Evolutionary conservation across 352 stramenopile species (phyloP).

Genomic region (Pythium pyrilobum): DNA sequence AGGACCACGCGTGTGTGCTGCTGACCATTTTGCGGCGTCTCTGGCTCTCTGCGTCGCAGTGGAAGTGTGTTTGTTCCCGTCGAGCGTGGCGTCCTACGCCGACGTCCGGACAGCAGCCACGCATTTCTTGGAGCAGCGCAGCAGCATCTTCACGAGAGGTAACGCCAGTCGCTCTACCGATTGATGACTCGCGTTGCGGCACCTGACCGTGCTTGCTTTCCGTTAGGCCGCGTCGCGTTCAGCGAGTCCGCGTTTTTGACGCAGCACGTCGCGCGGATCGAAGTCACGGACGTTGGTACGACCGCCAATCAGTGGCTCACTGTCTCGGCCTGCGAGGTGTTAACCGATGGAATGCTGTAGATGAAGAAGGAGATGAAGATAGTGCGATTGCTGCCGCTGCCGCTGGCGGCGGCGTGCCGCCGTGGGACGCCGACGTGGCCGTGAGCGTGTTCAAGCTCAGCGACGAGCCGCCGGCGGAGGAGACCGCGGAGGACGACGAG

Average conservation of each 20-base stretch:
- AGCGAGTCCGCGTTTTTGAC: constrained; percentile 2
- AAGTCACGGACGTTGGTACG: constrained; percentile 12
- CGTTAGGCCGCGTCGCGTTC: constrained; percentile 1
- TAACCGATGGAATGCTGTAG: neutral
- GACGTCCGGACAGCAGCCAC: constrained; percentile 22
- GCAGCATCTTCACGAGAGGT: constrained; percentile 27
- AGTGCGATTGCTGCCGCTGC: too few species aligned
- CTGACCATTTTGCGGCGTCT: neutral
- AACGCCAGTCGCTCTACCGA: neutral
- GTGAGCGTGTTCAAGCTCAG: constrained; percentile 77
- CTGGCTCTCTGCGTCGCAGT: constrained; percentile 23
- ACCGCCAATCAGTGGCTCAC: neutral
- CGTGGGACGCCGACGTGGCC: constrained; percentile 32
- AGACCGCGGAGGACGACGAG: constrained; percentile 77
- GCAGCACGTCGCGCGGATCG: constrained; percentile 9
- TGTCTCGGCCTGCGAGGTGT: neutral
- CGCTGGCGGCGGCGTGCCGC: constrained; percentile 11
- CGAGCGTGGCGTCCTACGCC: constrained; percentile 39
- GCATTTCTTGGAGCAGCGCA: constrained; percentile 17
- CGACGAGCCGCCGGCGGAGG: constrained; percentile 57
- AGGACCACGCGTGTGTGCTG: neutral
- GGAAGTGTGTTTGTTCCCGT: constrained; percentile 45
- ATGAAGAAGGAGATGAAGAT: neutral
- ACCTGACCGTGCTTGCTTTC: too few species aligned
- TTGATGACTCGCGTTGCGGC: too few species aligned